phyloP scores from a whole-genome alignment of 2,329 filamentous ascomycete genomes.

The Ciborinia camelliae region DNA sequence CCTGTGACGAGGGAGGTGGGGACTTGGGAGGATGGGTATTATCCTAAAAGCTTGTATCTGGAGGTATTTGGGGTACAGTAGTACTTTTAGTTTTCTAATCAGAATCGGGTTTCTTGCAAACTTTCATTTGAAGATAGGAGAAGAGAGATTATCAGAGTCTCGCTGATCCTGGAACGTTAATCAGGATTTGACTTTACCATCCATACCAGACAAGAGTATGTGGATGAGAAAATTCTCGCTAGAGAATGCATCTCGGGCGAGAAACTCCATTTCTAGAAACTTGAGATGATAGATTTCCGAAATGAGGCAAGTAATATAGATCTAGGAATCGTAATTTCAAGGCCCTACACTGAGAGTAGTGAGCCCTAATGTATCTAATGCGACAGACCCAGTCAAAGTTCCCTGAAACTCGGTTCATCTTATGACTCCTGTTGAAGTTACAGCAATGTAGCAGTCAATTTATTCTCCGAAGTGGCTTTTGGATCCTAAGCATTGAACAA shows the following conservation, averaged over 20 bases:
- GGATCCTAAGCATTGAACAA: not conserved
- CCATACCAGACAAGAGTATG: not conserved
- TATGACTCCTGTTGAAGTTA: slow-evolving; percentile 9
- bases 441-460: slow-evolving; percentile 15
- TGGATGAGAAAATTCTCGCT: not conserved
- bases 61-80: not conserved
- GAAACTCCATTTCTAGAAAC: not conserved
- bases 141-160: not conserved
- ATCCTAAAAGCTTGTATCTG: too few species aligned
- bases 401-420: not conserved
- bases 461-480: slow-evolving; percentile 23
- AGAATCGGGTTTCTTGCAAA: not conserved
- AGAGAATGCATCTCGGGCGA: not conserved
- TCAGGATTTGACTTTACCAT: not conserved
- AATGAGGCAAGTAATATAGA: not conserved
- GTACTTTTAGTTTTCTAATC: not conserved
- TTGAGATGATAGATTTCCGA: not conserved
- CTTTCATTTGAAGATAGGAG: not conserved
- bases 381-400: not conserved
- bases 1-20: not conserved
- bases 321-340: not conserved
- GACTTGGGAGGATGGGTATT: slow-evolving; percentile 8
- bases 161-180: not conserved
- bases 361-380: not conserved
- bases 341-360: not conserved